Percentiles rank a stretch among this genome's conserved stretches.
Conservation (phyloP, 2,329 filamentous ascomycete species). For the Cladosporium sp. region DNA sequence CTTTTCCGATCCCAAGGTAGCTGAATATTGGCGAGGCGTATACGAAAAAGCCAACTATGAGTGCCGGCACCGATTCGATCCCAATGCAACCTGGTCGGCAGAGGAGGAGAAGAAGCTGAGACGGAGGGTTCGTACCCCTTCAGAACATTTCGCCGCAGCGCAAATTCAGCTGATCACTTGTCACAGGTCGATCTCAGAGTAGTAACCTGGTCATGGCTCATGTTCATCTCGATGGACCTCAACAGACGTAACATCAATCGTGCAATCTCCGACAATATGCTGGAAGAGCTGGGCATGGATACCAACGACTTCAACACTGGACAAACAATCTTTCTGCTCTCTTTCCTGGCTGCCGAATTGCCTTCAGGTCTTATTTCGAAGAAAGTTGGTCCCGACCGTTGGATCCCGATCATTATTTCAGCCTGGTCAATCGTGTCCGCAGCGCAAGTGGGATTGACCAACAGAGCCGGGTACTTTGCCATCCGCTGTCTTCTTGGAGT, state of each 20-base stretch:
- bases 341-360: conserved; percentile 44
- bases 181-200: conserved; percentile 36
- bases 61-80: conserved; percentile 44
- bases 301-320: conserved; percentile 45
- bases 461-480: conserved; percentile 25
- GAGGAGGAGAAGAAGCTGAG: conserved; percentile 44
- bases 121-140: conserved; percentile 1
- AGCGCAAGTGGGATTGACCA: conserved; percentile 33
- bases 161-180: neutral
- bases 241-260: conserved; percentile 45
- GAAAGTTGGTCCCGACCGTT: conserved; percentile 45
- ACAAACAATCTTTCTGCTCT: conserved; percentile 39
- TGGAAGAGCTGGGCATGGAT: conserved; percentile 37
- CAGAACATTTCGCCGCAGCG: neutral
- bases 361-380: conserved; percentile 49
- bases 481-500: conserved; percentile 22
- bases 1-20: conserved; percentile 47
- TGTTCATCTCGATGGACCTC: conserved; percentile 41
- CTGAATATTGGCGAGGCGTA: conserved; percentile 47
- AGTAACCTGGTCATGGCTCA: conserved; percentile 42
- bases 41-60: conserved; percentile 51
- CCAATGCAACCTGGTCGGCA: conserved; percentile 42
- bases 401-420: conserved; percentile 34
- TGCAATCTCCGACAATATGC: conserved; percentile 21
- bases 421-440: conserved; percentile 33